These are phyloP conservation scores for Suhomyces kunorum DNA, from an alignment of 1,139 yeast species.

Conservation along the genomic window DNA sequence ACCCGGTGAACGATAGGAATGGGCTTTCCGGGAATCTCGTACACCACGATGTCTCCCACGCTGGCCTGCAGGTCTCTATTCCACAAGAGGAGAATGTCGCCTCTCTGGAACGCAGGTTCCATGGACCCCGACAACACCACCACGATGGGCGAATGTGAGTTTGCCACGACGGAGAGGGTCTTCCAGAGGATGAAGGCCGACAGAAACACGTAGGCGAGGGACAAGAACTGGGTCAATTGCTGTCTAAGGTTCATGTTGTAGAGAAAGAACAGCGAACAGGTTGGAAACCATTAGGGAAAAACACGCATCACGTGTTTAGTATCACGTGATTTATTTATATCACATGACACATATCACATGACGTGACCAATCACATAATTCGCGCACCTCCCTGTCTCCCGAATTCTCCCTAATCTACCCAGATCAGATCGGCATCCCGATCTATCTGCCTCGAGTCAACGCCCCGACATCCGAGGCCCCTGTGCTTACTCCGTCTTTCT, in stretches of 20 bases:
- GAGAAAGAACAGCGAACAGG: constrained; percentile 13
- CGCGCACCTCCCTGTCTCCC: too few species aligned
- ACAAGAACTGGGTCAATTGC: constrained; percentile 57
- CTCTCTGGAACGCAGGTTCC: constrained; percentile 99
- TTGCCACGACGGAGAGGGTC: constrained; percentile 71
- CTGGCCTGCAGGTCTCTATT: constrained; percentile 66
- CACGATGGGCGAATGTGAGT: constrained; percentile 91
- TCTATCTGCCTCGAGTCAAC: too few species aligned
- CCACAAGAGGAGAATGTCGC: constrained; percentile 91
- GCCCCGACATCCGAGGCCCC: too few species aligned
- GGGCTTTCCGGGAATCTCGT: constrained; percentile 74
- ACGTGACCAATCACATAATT: too few species aligned
- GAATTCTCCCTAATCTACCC: too few species aligned
- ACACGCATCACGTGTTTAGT: not conserved
- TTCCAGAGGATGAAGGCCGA: constrained; percentile 95
- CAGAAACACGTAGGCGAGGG: constrained; percentile 75
- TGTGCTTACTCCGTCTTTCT: too few species aligned
- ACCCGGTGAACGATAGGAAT: constrained; percentile 98
- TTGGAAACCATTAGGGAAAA: not conserved
- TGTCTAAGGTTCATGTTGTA: constrained; percentile 46
- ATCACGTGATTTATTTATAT: not conserved
- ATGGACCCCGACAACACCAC: constrained; percentile 97
- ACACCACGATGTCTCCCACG: constrained; percentile 98
- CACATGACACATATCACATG: not conserved
- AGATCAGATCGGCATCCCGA: too few species aligned